Base-by-base conservation (phyloP, 1,284 basidiomycete species). In the Mrakiaceae sp. region DNA sequence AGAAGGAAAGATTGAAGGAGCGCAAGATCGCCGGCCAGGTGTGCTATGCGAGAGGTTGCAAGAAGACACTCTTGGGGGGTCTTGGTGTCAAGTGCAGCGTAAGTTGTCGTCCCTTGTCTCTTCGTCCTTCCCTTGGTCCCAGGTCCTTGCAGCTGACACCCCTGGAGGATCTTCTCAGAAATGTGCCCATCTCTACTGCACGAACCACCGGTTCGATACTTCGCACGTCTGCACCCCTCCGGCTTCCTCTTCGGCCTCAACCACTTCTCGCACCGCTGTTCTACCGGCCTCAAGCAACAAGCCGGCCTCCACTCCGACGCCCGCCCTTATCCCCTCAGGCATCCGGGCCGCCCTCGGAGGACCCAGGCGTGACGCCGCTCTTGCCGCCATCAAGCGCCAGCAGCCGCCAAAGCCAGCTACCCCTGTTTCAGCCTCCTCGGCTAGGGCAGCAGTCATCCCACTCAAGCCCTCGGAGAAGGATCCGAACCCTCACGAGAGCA, bases 321-420 rank as follows among this genome's bases (percentile, higher is more conserved):
- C 60, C 42, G 10, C 60, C 14, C 40, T 42, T 9, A 12, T 42
- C 12, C 60, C 60, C 6, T 44, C 46, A 43, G 57, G 57, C 14
- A 50, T 58, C 46, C 62, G 62, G 6, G 11, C n/a, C 5, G 49
- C 52, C n/a, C 49, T 63, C 6, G 62, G 55, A 5, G 62, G 62
- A 39, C 62, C 62, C 5, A 50, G 47, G 4, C 55, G 62, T 5
- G 62, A 63, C 42, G 62, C 62, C 40, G 62, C 62, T 7, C 62
- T 63, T 16, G 62, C 62, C 2, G 62, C 62, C n/a, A 58, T 63
- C 62, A 50, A 58, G 27, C 55, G 62, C 2, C 46, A 63, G 10
- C 42, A 6, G 4, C 51, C 62, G 4, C 62, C 62, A 7, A 46
- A n/a, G 56, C 47, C 9, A 3, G 46, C 48, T 27, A 48, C 5